These are phyloP conservation scores for Aspergillus nanangensis DNA, from an alignment of 495 filamentous ascomycete species.

Conservation along the genomic window DNA sequence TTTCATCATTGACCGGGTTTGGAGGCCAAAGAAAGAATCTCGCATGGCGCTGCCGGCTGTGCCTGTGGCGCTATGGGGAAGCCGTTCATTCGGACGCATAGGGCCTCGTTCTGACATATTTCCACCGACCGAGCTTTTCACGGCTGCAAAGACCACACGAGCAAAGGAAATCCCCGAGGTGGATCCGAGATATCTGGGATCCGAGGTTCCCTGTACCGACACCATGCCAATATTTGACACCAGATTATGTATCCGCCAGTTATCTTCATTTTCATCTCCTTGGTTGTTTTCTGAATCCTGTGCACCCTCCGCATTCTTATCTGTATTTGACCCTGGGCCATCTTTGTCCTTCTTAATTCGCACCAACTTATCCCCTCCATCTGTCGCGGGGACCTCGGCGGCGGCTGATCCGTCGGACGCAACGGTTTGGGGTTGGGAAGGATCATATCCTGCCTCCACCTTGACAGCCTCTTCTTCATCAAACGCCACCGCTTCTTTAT, in stretches of 20 bases:
- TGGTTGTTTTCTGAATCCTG: slow-evolving; percentile 17
- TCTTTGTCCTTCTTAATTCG: slow-evolving; percentile 25
- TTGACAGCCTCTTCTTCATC: slow-evolving; percentile 53
- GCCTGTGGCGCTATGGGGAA: slow-evolving; percentile 42
- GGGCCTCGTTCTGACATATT: slow-evolving; percentile 55
- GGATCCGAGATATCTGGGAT: slow-evolving; percentile 77
- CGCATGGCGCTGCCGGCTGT: slow-evolving; percentile 71
- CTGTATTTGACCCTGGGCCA: slow-evolving; percentile 14
- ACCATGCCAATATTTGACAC: slow-evolving; percentile 73
- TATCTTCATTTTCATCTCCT: slow-evolving; percentile 46
- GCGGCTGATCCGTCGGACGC: slow-evolving; percentile 7
- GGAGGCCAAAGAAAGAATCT: slow-evolving; percentile 91
- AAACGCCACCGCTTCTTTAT: slow-evolving; percentile 71
- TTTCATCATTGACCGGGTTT: slow-evolving; percentile 81
- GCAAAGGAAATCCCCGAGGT: slow-evolving; percentile 93
- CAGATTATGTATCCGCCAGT: slow-evolving; percentile 64
- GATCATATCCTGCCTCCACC: slow-evolving; percentile 30
- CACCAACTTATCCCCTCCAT: slow-evolving; percentile 16
- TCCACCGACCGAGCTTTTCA: slow-evolving; percentile 71
- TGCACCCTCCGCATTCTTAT: slow-evolving; percentile 31
- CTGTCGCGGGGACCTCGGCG: slow-evolving; percentile 13
- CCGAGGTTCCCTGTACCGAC: slow-evolving; percentile 69
- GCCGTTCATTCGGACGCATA: slow-evolving; percentile 42
- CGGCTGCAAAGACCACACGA: slow-evolving; percentile 87
- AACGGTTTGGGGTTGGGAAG: slow-evolving; percentile 14